Evolutionary conservation across 225 moss, liverwort and hornwort species (phyloP).

Genomic region (Polytrichum commune): DNA sequence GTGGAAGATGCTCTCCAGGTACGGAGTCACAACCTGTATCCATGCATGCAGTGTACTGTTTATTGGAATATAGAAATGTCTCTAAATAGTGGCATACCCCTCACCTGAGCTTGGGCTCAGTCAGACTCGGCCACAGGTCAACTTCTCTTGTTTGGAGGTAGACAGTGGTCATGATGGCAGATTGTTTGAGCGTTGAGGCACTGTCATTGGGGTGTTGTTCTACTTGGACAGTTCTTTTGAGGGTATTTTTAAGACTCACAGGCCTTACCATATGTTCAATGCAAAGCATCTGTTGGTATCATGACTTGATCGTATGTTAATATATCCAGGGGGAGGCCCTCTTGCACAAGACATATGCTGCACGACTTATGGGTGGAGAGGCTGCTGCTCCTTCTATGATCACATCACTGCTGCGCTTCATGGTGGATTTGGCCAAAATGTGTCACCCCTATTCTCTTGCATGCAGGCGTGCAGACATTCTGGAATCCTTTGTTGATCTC

Average conservation of each 20-base stretch:
- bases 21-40: background rate
- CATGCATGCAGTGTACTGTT: too few species aligned
- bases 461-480: slow-evolving; percentile 78
- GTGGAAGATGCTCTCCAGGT: slow-evolving; percentile 68
- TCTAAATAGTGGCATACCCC: too few species aligned
- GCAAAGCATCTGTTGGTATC: too few species aligned
- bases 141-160: background rate
- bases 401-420: slow-evolving; percentile 88
- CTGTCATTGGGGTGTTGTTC: background rate
- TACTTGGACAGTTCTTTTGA: background rate
- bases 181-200: too few species aligned
- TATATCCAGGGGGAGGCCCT: slow-evolving; percentile 80
- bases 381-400: slow-evolving; percentile 87
- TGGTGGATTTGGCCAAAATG: slow-evolving; percentile 99
- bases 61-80: too few species aligned
- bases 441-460: slow-evolving; percentile 88
- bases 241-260: too few species aligned
- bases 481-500: slow-evolving; percentile 89
- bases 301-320: too few species aligned
- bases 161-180: too few species aligned
- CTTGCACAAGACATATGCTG: slow-evolving; percentile 95
- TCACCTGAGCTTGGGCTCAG: background rate
- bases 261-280: too few species aligned
- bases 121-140: background rate
- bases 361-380: slow-evolving; percentile 94